Evolutionary conservation across 768 basidiomycete species (phyloP).

Genomic region (Phylloporus scabripes): DNA sequence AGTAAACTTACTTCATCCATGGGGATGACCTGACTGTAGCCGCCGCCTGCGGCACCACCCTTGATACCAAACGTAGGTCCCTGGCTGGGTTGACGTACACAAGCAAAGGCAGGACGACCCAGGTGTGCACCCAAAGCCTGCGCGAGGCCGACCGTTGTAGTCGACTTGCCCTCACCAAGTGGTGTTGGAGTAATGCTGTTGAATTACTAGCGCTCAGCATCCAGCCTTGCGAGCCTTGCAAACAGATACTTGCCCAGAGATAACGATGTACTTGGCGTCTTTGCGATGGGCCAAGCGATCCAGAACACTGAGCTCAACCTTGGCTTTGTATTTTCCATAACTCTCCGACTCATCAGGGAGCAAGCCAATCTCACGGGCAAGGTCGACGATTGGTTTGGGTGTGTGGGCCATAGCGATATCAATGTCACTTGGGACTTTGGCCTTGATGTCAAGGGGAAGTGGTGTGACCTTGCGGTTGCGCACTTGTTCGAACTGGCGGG

Average conservation of each 20-base stretch:
- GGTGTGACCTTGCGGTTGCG: constrained; percentile 68
- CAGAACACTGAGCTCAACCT: constrained; percentile 86
- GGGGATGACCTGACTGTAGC: constrained; percentile 97
- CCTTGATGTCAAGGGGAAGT: constrained; percentile 69
- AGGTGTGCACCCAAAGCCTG: constrained; percentile 96
- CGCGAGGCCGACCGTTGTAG: constrained; percentile 93
- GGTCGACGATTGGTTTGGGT: constrained; percentile 80
- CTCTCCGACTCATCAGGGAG: constrained; percentile 83
- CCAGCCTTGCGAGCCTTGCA: background rate
- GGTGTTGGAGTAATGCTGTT: constrained; percentile 91
- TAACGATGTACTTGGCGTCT: constrained; percentile 94
- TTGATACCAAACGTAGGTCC: constrained; percentile 99
- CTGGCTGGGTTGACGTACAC: constrained; percentile 96
- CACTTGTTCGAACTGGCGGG: constrained; percentile 69
- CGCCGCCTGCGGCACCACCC: constrained; percentile 96
- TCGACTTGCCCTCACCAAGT: constrained; percentile 96
- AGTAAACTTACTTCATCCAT: constrained; percentile 79
- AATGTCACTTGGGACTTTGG: constrained; percentile 93
- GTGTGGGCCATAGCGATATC: constrained; percentile 94
- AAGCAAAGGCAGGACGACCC: constrained; percentile 88
- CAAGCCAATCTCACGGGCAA: constrained; percentile 86
- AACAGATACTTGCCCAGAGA: constrained; percentile 63
- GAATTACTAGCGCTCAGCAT: background rate
- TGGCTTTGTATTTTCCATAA: constrained; percentile 96
- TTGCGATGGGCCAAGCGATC: constrained; percentile 79